Evolutionary conservation across 2,329 filamentous ascomycete species (phyloP).

Genomic region (Colletotrichum phormii): DNA sequence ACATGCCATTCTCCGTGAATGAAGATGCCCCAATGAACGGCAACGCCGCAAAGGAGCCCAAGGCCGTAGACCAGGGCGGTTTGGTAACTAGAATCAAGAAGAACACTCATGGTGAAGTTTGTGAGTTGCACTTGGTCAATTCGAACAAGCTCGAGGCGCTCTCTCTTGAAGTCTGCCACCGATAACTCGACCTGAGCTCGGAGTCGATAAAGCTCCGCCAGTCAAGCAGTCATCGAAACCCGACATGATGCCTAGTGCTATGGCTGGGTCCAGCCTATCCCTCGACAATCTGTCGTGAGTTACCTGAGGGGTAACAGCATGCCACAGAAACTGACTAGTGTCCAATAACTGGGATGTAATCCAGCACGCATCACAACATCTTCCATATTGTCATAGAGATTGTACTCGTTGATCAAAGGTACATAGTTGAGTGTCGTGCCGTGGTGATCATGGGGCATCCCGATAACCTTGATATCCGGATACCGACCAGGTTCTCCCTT

Average conservation of each 20-base stretch:
- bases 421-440: constrained; percentile 7
- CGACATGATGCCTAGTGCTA: constrained; percentile 1
- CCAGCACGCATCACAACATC: constrained; percentile 6
- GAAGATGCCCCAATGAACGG: constrained; percentile 38
- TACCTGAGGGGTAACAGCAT: constrained; percentile 10
- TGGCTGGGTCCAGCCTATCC: constrained; percentile 8
- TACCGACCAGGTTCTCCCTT: constrained; percentile 13
- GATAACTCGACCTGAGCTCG: neutral
- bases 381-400: neutral
- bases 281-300: neutral
- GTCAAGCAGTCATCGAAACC: neutral
- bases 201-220: constrained; percentile 5
- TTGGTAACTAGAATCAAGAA: neutral
- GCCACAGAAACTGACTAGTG: constrained; percentile 19
- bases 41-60: constrained; percentile 29
- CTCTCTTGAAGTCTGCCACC: constrained; percentile 11
- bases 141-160: neutral
- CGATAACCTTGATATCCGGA: constrained; percentile 32
- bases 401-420: constrained; percentile 20
- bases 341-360: constrained; percentile 15
- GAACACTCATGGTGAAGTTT: constrained; percentile 18
- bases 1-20: constrained; percentile 43
- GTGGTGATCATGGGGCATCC: constrained; percentile 25
- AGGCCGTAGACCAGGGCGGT: constrained; percentile 11
- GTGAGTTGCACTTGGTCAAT: constrained; percentile 4